phyloP scores from a whole-genome alignment of 495 filamentous ascomycete genomes.

The Zalerion maritima region DNA sequence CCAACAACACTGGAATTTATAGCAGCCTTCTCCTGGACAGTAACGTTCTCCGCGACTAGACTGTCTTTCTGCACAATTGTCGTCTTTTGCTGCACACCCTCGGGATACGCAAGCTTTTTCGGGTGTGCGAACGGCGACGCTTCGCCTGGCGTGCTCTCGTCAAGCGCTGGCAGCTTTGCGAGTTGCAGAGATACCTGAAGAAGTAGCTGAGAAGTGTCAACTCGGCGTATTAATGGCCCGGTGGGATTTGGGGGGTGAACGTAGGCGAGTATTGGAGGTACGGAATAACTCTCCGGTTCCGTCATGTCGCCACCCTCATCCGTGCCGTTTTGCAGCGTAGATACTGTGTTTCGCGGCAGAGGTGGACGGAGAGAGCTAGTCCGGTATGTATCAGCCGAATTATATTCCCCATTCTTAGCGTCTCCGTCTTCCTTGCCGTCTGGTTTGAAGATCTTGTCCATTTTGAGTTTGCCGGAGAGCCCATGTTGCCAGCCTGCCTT shows the following conservation, averaged over 20 bases:
- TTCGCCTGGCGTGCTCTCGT: slow-evolving; percentile 40
- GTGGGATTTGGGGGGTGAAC: slow-evolving; percentile 38
- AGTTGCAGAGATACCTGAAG: slow-evolving; percentile 71
- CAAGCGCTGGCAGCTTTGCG: slow-evolving; percentile 55
- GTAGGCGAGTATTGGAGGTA: slow-evolving; percentile 68
- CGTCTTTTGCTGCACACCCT: slow-evolving; percentile 56
- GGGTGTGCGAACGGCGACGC: slow-evolving; percentile 59
- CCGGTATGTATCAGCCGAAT: too few relatives aligned
- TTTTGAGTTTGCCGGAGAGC: slow-evolving; percentile 57
- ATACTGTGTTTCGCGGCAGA: too few relatives aligned
- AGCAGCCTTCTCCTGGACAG: slow-evolving; percentile 64
- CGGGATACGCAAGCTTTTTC: slow-evolving; percentile 66
- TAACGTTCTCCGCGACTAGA: slow-evolving; percentile 72
- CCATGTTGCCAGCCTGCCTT: slow-evolving; percentile 84
- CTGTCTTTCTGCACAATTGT: slow-evolving; percentile 64
- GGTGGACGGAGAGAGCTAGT: too few relatives aligned
- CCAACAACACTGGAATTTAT: slow-evolving; percentile 85
- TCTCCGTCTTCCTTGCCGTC: slow-evolving; percentile 18
- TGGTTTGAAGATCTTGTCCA: slow-evolving; percentile 46
- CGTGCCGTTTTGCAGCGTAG: too few relatives aligned
- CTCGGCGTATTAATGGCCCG: slow-evolving; percentile 57
- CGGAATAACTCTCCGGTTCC: too few relatives aligned
- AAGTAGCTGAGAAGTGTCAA: slow-evolving; percentile 73
- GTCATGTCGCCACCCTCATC: too few relatives aligned
- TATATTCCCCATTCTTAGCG: too few relatives aligned